Base-by-base conservation (phyloP, 208 protist species). In the Porcisia hertigi region DNA sequence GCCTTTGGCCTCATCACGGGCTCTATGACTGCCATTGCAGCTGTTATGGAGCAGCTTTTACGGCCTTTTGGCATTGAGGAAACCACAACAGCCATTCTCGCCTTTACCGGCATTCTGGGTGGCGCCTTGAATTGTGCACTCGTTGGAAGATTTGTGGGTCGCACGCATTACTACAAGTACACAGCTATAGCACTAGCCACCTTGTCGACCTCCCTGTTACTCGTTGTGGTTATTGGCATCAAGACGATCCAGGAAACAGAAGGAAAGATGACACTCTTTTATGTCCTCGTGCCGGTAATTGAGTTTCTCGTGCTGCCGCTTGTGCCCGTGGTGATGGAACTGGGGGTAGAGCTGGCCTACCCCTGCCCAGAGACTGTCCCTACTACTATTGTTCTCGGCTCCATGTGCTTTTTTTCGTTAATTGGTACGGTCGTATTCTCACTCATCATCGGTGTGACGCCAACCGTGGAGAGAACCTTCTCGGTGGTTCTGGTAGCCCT, bases 321-420 rank as follows among this genome's bases (percentile, higher is more conserved):
- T 57, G 75, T 92, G 20, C 88, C 88, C 20, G 73, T 86, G 1
- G 76, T 79, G 43, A 87, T 92, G 80, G 88, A 92, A 72, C 58
- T 89, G 7, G 80, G 83, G 11, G 88, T 89, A 30, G 88, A 92
- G 75, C n/a, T 92, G 34, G 76, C 86, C 6, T 89, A 88, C 81
- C 88, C 88, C 7, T 74, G 67, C 39, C 79, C 83, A 3, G 85
- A 88, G 73, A 78, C 78, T 9, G 77, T 89, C 3, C 57, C 85
- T 4, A 75, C 82, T n/a, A 87, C 82, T 12, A 30, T 88, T 1
- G 67, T 87, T 14, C 45, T 89, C 7, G 64, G 67, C 9, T 69
- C 75, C 18, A 82, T 89, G 79, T 86, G 73, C 66, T 80, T 86
- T 45, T 80, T 81, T 45, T 85, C 83, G 0, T 87, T 87, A 20